Conservation (phyloP, 345 rosid species). For the Melastoma malabathricum region DNA sequence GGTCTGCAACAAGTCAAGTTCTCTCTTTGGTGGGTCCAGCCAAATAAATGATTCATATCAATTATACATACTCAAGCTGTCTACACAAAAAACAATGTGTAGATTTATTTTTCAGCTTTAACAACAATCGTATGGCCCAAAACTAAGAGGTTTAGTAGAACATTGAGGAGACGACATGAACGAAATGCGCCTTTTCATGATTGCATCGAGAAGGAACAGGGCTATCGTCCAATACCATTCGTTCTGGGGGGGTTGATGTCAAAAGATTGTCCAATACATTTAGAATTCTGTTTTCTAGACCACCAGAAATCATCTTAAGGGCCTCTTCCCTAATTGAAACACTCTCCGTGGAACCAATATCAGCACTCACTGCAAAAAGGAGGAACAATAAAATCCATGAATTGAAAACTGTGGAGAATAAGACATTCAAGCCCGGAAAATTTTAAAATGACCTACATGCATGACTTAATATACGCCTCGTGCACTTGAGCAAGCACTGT, state of each 20-base stretch:
- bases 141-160: too few relatives aligned
- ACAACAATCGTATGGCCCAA: too few relatives aligned
- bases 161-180: too few relatives aligned
- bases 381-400: background rate
- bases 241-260: constrained; percentile 46
- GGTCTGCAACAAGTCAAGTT: too few relatives aligned
- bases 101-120: too few relatives aligned
- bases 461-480: constrained; percentile 54
- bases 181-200: too few relatives aligned
- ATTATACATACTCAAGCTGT: too few relatives aligned
- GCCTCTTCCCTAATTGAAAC: constrained; percentile 32
- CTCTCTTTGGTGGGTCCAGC: too few relatives aligned
- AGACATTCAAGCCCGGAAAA: background rate
- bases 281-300: constrained; percentile 55
- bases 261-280: constrained; percentile 45
- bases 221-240: constrained; percentile 39
- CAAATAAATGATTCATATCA: too few relatives aligned
- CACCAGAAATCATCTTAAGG: constrained; percentile 59
- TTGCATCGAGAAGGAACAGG: background rate
- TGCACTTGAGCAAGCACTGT: constrained; percentile 90
- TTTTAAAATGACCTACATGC: constrained; percentile 42
- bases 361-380: constrained; percentile 45
- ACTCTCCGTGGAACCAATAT: constrained; percentile 29
- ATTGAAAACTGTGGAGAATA: too few relatives aligned
- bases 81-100: too few relatives aligned